Evolutionary conservation across 495 filamentous ascomycete species (phyloP), one percentile per base, ranked within the genome.

Genomic region (Aspergillus sparsus): DNA sequence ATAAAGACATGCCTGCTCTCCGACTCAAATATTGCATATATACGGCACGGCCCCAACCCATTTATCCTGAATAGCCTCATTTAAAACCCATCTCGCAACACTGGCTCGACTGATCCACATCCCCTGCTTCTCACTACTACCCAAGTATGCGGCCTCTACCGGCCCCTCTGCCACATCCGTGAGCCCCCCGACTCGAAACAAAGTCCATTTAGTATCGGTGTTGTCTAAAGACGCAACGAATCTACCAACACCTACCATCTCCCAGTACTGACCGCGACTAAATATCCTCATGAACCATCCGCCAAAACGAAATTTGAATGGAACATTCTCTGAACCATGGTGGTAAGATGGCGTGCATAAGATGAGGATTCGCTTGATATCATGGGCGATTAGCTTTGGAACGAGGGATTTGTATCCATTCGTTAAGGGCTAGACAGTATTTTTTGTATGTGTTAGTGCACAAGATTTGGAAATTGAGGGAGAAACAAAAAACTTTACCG

Each of bases 261-360:
- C 61, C 16, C 33, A 15, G 12, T 58, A 63, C 44, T 54, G 49
- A 12, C 50, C 55, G 5, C 49, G 16, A 55, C 49, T 32, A 32
- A 63, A 55, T 2, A 52, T 10, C 33, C 54, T 63, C 50, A 63
- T 63, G n/a, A 45, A 45, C 55, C 61, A 63, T 6, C 7, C 49
- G 5, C 61, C 61, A 37, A 49, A 11, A 8, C 50, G 41, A 55
- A 55, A 63, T 47, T 58, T 58, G 13, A 58, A 63, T 0, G 61
- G 42, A 11, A 18, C 49, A 21, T 36, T 37, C 31, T 63, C 61
- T 13, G 37, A 42, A 5, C 27, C 8, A 8, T 39, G 39, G n/a
- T 34, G 32, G 41, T 27, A 63, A 11, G 55, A 63, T 15, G 61
- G 61, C 1, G 61, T 63, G 18, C 55, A 58, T n/a, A 63, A 55